Base-by-base conservation (phyloP, 352 stramenopile genomes). In the Elongisporangium undulatum region DNA sequence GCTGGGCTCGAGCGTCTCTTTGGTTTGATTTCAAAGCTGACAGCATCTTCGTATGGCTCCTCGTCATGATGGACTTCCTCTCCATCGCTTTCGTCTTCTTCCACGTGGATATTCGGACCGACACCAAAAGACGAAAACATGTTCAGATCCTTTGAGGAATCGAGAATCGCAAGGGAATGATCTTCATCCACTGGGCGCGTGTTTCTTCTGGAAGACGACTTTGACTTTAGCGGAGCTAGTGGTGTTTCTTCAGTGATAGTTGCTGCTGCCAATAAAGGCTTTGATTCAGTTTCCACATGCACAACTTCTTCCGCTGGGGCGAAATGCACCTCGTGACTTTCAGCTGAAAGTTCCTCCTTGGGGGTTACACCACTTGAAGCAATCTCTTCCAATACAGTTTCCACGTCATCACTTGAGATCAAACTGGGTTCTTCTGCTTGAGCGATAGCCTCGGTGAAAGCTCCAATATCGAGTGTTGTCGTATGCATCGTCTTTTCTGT, bases 11-110 rank as follows among this genome's bases (percentile, higher is more conserved):
- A 15, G 16, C 34, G 51, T 60, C 62, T 69, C 62, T 61, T 72
- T 69, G 63, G 29, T 29, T 81, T 71, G 58, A 87, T 64, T 45
- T 90, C 81, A 58, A 90, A 90, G 29, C 66, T 87, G 54, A 88
- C 68, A 26, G 49, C n/a, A n/a, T 69, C 67, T 8, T 69, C 34
- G 5, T 62, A 51, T 4, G 50, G 55, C 21, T 61, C 55, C 17
- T 64, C 61, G 9, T 66, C 59, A 6, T 64, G 62, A 8, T 29
- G 62, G 26, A 61, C 50, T 12, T 64, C 60, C 6, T n/a, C 64
- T 1, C 52, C 58, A 22, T 29, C 53, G 16, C 39, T 56, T 3
- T 67, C 62, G 15, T 59, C 38, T 10, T 57, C 59, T 17, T 58
- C 38, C 49, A 9, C 39, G 8, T 6, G 58, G 29, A 22, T 20